Base-by-base conservation (phyloP, 202 grass and related monocot species). In the Bolboschoenoplectus hybrid region DNA sequence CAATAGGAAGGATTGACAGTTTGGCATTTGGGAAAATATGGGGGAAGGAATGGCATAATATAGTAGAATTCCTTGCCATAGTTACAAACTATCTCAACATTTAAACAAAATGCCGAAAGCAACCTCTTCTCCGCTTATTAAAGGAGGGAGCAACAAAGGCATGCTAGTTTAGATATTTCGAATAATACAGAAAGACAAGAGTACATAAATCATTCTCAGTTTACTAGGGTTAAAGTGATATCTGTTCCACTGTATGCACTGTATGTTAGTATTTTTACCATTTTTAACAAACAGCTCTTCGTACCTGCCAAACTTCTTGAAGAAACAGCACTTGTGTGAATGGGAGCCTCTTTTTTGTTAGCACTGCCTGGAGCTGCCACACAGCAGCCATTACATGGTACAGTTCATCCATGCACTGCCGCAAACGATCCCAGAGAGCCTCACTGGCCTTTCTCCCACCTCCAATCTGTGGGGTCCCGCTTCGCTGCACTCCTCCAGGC, bases 291-390 rank as follows among this genome's bases (percentile, higher is more conserved):
- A 52, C 5, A 77, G 51, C 41, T 45, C 39, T 19, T 41, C 79
- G 87, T 77, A 96, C 97, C 93, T 94, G 97, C 97, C 97, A 98
- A 90, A 98, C 93, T 82, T 98, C 97, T 87, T 96, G 90, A 36
- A 98, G 93, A 87, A 96, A 98, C 53, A 98, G 67, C 88, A 98
- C 89, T 85, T 98, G 97, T 9, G 91, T 94, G 80, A 98, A 98
- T 0, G 97, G 97, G 14, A 98, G 89, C 56, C 91, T 89, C 89
- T 96, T 98, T 88, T 98, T 98, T 17, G 90, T 94, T 78, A 98
- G 91, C 63, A 98, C 97, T 51, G 92, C 87, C 78, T 98, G 97
- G 11, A 98, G 76, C 80, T 98, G 97, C 97, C 97, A 98, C 68
- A 94, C 93, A n/a, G 97, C 93, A 0, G 58, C 91, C 78, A 96